Evolutionary conservation across 1,284 basidiomycete genomes (phyloP), one percentile per base, ranked within the genome.

Genomic region (Ganoderma sp.): DNA sequence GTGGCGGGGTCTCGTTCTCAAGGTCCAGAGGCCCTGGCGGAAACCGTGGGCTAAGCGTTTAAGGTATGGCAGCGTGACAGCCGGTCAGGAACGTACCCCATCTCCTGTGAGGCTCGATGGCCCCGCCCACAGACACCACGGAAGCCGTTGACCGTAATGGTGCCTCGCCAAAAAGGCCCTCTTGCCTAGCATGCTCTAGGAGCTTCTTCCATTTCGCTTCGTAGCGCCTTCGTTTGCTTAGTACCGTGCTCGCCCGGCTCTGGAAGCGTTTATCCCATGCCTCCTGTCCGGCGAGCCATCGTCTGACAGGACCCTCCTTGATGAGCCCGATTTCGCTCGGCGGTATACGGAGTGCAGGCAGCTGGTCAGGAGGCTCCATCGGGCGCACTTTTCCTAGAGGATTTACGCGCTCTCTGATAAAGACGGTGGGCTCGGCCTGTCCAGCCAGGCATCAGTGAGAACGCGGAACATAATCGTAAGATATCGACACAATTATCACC

Each of bases 381-480:
- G 91, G 86, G 12, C 96, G 88, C 19, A 95, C 84, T 8, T 88
- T 80, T 8, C 97, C 97, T 28, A 85, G 84, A 4, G 91, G 90
- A 22, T 91, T 90, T 25, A 99, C 90, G 14, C 97, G 88, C 79
- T 99, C 96, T 42, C 97, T 88, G 69, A 99, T 94, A 85, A 92
- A 90, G 37, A 78, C 45, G 12, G 81, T 75, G 14, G 77, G 71
- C 32, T 80, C 75, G 59, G 81, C 80, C 72, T 74, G 57, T 3
- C 41, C 42, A 25, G 39, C 22, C 9, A 58, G 17, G 34, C 9
- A 8, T 60, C 37, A 60, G 58, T 10, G 57, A n/a, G 17, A 6
- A n/a, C 25, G 17, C 15, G 15, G 12, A 12, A 43, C 22, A 39
- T 22, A 15, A 43, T 6, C 22, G 9, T 3, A 17, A 8, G 28